phyloP scores from a whole-genome alignment of 352 stramenopile genomes.

The Phytophthora agathidicida region DNA sequence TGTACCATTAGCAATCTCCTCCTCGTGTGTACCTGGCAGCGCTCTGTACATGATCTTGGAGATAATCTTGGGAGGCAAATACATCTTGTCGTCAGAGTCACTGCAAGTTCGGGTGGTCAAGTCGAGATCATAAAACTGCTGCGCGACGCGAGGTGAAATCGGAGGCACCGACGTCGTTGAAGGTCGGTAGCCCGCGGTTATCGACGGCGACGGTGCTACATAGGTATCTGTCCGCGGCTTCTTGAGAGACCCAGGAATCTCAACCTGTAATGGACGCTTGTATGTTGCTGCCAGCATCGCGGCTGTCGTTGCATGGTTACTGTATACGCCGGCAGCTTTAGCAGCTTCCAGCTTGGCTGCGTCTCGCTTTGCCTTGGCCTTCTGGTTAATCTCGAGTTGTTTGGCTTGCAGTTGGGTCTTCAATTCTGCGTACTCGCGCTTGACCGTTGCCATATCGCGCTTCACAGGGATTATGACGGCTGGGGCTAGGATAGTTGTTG shows the following conservation, averaged over 20 bases:
- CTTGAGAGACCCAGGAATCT: constrained; percentile 26
- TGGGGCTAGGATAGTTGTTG: constrained; percentile 6
- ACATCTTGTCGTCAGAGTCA: constrained; percentile 77
- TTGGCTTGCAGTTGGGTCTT: constrained; percentile 66
- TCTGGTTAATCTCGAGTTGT: constrained; percentile 46
- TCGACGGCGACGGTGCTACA: background rate
- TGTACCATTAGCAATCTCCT: background rate
- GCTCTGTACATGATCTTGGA: constrained; percentile 75
- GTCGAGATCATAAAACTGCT: constrained; percentile 78
- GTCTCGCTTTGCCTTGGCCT: constrained; percentile 33
- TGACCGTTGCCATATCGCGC: constrained; percentile 37
- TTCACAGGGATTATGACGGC: constrained; percentile 7
- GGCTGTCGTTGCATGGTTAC: constrained; percentile 10
- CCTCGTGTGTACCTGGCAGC: constrained; percentile 31
- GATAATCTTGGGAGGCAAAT: constrained; percentile 73
- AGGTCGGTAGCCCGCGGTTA: constrained; percentile 4
- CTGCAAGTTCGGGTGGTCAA: constrained; percentile 58
- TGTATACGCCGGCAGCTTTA: constrained; percentile 5
- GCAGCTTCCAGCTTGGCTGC: constrained; percentile 23
- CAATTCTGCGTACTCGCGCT: constrained; percentile 67
- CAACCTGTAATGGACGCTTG: constrained; percentile 38
- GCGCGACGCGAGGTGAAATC: constrained; percentile 59
- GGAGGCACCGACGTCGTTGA: constrained; percentile 21
- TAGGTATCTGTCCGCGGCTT: constrained; percentile 24
- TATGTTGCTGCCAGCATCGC: constrained; percentile 16